phyloP scores from a whole-genome alignment of 2,329 filamentous ascomycete species.

The Sclerotinia trifoliorum region DNA sequence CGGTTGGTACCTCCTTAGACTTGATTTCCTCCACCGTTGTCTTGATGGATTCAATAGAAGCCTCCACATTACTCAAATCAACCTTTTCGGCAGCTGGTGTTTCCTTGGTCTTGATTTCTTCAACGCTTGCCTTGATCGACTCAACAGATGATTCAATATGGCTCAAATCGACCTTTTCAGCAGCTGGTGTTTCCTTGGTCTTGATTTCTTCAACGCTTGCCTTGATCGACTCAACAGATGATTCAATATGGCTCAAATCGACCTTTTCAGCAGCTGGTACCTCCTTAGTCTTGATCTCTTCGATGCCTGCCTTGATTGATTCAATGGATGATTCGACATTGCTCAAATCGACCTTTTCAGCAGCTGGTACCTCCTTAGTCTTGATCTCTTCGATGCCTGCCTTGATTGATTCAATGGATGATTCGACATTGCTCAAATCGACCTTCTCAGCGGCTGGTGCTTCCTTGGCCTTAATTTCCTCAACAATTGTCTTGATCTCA shows the following conservation, averaged over 20 bases:
- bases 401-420: conserved; percentile 18
- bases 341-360: conserved; percentile 30
- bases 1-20: neutral
- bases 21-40: conserved; percentile 26
- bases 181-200: conserved; percentile 23
- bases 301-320: conserved; percentile 23
- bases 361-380: conserved; percentile 23
- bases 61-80: no score
- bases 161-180: neutral
- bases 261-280: conserved; percentile 21
- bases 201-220: conserved; percentile 28
- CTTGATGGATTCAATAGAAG: conserved; percentile 19
- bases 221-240: conserved; percentile 15
- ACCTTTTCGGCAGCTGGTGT: neutral
- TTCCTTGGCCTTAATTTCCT: conserved; percentile 30
- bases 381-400: conserved; percentile 30
- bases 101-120: conserved; percentile 26
- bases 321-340: conserved; percentile 26
- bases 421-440: conserved; percentile 27
- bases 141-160: neutral
- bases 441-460: conserved; percentile 24
- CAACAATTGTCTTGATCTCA: conserved; percentile 17
- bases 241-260: conserved; percentile 25
- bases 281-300: conserved; percentile 29
- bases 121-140: conserved; percentile 20